Conservation (phyloP, 2,329 filamentous ascomycete species). For the Trichocomaceae sp. region DNA sequence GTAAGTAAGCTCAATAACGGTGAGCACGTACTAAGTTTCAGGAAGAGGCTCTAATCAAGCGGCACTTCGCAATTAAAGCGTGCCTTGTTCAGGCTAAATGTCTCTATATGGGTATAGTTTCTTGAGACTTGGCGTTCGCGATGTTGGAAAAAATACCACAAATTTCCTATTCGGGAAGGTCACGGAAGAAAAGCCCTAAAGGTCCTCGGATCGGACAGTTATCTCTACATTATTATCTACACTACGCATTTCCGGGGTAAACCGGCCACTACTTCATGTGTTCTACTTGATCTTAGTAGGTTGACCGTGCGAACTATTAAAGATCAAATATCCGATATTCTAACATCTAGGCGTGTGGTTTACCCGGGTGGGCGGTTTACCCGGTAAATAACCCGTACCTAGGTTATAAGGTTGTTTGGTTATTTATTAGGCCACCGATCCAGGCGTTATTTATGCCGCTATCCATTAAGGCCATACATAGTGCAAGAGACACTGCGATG, state of each 20-base stretch:
- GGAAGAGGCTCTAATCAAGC: not conserved
- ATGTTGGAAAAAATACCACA: not conserved
- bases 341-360: too few species aligned
- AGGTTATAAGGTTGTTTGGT: not conserved
- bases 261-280: too few species aligned
- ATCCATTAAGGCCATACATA: too few species aligned
- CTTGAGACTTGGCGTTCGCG: not conserved
- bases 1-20: not conserved
- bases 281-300: too few species aligned
- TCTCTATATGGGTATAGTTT: too few species aligned
- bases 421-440: not conserved
- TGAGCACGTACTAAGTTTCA: not conserved
- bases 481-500: not conserved
- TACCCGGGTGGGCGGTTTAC: too few species aligned
- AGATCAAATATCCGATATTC: too few species aligned
- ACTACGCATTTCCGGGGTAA: too few species aligned
- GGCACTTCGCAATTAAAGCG: constrained; percentile 1
- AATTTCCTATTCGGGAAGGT: constrained; percentile 6
- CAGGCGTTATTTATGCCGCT: not conserved
- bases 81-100: too few species aligned
- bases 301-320: too few species aligned
- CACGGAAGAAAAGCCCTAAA: constrained; percentile 3
- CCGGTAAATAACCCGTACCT: too few species aligned
- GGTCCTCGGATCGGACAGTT: not conserved
- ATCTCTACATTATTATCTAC: not conserved